Base-by-base conservation (phyloP, 1,139 yeast species). In the Debaryomycetaceae sp. region DNA sequence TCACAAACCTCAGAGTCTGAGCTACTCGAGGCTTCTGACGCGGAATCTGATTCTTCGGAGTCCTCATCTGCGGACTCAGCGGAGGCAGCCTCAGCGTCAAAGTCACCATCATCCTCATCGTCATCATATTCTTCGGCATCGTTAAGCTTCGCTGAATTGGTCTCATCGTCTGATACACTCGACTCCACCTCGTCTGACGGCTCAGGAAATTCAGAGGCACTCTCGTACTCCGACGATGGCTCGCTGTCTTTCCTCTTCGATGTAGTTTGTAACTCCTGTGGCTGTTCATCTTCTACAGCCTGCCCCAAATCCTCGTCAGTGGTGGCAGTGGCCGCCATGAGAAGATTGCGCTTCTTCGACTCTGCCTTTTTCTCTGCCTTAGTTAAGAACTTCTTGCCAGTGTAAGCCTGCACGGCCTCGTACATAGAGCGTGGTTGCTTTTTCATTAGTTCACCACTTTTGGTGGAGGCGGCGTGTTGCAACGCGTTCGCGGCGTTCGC, bases 331-430 rank as follows among this genome's bases (percentile, higher is more conserved):
- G 15, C 16, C 10, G n/a, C n/a, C n/a, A n/a, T 21, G 37, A 4
- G 26, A 40, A 24, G 39, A 39, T 31, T 46, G 22, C 9, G 23
- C 27, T 42, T 38, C 38, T 49, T 53, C 36, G 59, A 58, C 31
- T 49, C 46, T 30, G 45, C 49, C 34, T 50, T 57, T 42, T 54
- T 53, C 37, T 66, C 69, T 27, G 56, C 54, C 36, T 61, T 65
- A 15, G 67, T 55, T 25, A 68, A 48, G 43, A 66, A 70, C 43
- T 65, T 71, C 43, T 63, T 66, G 15, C 78, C 79, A 1, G 79
- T 67, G 46, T 75, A 75, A 3, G 73, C 70, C 6, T 79, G 78
- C 22, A 75, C 74, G 2, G 81, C 81, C 46, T 74, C 80, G 3
- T 78, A 78, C 72, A 75, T 64, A 18, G 78, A 67, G 40, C 55